These are phyloP conservation scores for Alternaria ethzedia DNA, from an alignment of 2,329 filamentous ascomycete species.

Conservation along the genomic window DNA sequence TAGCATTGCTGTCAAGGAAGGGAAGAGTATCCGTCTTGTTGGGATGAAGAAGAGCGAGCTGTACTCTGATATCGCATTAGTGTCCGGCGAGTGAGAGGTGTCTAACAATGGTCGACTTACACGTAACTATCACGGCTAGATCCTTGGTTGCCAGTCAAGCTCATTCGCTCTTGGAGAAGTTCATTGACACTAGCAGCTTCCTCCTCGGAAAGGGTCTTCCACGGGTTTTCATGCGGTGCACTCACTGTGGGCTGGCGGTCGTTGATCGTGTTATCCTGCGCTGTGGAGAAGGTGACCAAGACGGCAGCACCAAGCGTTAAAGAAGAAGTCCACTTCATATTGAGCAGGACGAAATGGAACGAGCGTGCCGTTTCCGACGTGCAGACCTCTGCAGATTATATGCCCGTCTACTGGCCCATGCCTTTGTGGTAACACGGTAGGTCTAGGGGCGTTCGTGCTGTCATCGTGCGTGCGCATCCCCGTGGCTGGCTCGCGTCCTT, in stretches of 20 bases:
- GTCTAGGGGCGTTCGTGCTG: not conserved
- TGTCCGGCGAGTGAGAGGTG: not conserved
- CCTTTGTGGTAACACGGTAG: not conserved
- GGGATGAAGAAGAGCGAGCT: slow-evolving; percentile 18
- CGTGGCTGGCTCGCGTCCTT: not conserved
- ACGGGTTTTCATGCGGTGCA: slow-evolving; percentile 17
- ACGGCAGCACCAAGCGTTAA: slow-evolving; percentile 5
- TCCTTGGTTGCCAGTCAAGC: slow-evolving; percentile 14
- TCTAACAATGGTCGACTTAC: slow-evolving; percentile 3
- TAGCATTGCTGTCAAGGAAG: slow-evolving; percentile 16
- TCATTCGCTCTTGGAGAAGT: slow-evolving; percentile 11
- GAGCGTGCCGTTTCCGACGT: not conserved
- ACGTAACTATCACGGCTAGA: slow-evolving; percentile 19
- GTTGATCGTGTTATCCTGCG: slow-evolving; percentile 6
- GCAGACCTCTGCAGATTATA: slow-evolving; percentile 1
- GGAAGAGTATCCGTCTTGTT: slow-evolving; percentile 31
- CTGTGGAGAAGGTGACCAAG: slow-evolving; percentile 1
- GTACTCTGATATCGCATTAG: slow-evolving; percentile 9
- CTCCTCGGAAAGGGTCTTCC: slow-evolving; percentile 17
- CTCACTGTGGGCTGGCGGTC: slow-evolving; percentile 10
- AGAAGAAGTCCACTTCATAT: slow-evolving; percentile 5
- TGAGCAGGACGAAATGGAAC: not conserved
- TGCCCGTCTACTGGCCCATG: not conserved
- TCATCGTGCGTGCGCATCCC: slow-evolving; percentile 3
- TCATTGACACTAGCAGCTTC: slow-evolving; percentile 15